These are phyloP conservation scores for Pythium dissimile DNA, from an alignment of 352 stramenopile species.

Conservation along the genomic window DNA sequence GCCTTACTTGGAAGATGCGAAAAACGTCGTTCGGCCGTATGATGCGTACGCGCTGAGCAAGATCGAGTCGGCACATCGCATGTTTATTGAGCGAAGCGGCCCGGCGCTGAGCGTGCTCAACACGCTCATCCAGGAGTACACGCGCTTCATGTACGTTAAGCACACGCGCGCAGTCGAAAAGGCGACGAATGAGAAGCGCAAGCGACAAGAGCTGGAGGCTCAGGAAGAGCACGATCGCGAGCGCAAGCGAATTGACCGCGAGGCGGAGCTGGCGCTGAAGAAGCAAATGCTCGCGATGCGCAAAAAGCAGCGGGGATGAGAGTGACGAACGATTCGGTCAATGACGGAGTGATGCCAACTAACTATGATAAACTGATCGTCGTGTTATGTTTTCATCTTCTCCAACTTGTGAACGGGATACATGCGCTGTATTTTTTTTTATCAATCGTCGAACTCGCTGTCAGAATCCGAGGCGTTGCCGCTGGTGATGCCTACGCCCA, in stretches of 20 bases:
- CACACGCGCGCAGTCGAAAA: conserved; percentile 75
- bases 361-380: not conserved
- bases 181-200: conserved; percentile 60
- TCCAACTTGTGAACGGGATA: too few species aligned
- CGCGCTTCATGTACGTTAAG: conserved; percentile 80
- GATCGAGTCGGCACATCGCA: conserved; percentile 56
- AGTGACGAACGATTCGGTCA: not conserved
- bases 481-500: conserved; percentile 54
- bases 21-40: conserved; percentile 54
- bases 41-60: conserved; percentile 69
- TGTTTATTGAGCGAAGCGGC: conserved; percentile 53
- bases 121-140: conserved; percentile 81
- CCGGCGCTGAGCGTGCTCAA: conserved; percentile 61
- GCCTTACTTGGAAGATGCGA: conserved; percentile 58
- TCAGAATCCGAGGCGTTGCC: conserved; percentile 73
- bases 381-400: too few species aligned
- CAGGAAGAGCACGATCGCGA: conserved; percentile 53
- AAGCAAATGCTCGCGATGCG: conserved; percentile 78
- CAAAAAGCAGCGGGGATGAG: conserved; percentile 54
- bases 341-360: not conserved
- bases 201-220: conserved; percentile 62
- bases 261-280: conserved; percentile 69
- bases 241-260: conserved; percentile 60
- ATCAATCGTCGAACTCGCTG: conserved; percentile 81
- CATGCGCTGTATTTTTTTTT: too few species aligned